Base-by-base conservation (phyloP, 1,284 basidiomycete species). In the Trichosporon asahii region DNA sequence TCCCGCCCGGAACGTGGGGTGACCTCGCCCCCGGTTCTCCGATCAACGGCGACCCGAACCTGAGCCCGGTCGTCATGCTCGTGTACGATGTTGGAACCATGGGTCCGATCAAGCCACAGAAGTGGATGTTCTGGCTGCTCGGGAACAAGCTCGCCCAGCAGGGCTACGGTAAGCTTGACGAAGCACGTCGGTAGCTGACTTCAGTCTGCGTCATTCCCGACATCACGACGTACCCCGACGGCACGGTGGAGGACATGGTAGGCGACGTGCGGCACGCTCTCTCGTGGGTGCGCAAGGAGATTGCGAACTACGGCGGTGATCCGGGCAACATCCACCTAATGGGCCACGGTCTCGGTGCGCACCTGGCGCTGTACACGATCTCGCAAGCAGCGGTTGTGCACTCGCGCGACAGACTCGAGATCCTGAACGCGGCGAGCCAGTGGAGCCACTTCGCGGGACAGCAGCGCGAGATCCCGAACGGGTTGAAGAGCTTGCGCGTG, bases 271-370 rank as follows among this genome's bases (percentile, higher is more conserved):
- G 76, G 18, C 29, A 65, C 6, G 70, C 73, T 3, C 66, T 76
- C 8, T 55, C 70, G 8, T 77, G 76, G 76, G 70, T 69, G 8
- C 21, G 35, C 21, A 70, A 71, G 61, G 69, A 75, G 35, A 71
- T 73, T 31, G 37, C 69, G 12, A 9, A 15, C 15, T 75, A 72
- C 64, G 83, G 82, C 4, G 84, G 83, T 33, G 80, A 83, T 67
- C 74, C 79, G 14, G 65, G 65, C 53, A 71, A 75, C 66, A 82
- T 84, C 67, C 78, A 82, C 61, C 65, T 84, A 0, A 65, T 79
- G 68, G 82, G 83, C 1, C 82, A 84, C 64, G 83, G 84, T 3
- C 70, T 81, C 14, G 81, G 79, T 21, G 81, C 79, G 27, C 81
- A 84, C 69, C 72, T 85, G 21, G 77, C 79, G 12, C 74, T 84